Evolutionary conservation across 306 rosid genomes (phyloP).

Genomic region (Dicorynia guianensis): DNA sequence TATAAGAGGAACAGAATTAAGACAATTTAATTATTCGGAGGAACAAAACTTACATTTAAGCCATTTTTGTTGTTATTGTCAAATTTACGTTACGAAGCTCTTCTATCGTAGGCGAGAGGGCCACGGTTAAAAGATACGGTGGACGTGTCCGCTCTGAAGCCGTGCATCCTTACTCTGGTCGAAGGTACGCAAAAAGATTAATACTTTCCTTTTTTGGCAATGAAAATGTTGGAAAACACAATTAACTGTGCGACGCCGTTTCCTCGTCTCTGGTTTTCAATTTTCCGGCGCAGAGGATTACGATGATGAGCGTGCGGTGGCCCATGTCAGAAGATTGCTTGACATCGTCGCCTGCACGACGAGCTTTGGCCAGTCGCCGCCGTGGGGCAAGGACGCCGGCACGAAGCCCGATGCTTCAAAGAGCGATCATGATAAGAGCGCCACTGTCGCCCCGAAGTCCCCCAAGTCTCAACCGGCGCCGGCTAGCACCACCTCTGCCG

Average conservation of each 20-base stretch:
- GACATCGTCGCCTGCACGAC: constrained; percentile 93
- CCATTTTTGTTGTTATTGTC: no score
- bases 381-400: constrained; percentile 37
- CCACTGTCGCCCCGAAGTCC: constrained; percentile 43
- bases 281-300: constrained; percentile 69
- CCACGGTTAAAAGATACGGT: constrained; percentile 71
- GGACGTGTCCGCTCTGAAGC: constrained; percentile 95
- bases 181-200: constrained; percentile 62
- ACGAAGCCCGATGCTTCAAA: constrained; percentile 53
- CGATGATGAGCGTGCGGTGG: constrained; percentile 73
- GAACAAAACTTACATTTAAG: no score
- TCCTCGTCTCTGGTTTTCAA: not conserved
- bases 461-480: constrained; percentile 47
- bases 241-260: constrained; percentile 45
- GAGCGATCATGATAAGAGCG: constrained; percentile 11
- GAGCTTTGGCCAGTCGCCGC: constrained; percentile 64
- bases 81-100: no score
- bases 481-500: not conserved
- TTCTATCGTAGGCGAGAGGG: constrained; percentile 75
- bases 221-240: not conserved
- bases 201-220: not conserved
- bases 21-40: no score
- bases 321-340: constrained; percentile 80
- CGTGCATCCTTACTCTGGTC: constrained; percentile 68
- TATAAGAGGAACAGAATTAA: no score